Base-by-base conservation (phyloP, 2,329 filamentous ascomycete species). In the Talaromyces islandicus region DNA sequence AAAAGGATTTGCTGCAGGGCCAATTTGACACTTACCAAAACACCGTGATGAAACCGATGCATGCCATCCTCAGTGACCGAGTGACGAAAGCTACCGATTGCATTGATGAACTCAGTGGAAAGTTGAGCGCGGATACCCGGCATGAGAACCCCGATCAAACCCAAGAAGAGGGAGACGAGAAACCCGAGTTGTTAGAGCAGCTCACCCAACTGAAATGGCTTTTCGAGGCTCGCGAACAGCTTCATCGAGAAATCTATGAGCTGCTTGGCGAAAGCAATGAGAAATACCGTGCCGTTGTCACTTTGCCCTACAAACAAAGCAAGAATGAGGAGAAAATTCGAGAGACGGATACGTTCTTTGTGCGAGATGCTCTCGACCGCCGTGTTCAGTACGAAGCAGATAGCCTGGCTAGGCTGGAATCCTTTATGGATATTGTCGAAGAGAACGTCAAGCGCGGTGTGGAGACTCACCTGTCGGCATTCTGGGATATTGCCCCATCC, bases 141-240 rank as follows among this genome's bases (percentile, higher is more conserved):
- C 80, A 82, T 51, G 79, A 83, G 4, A 85, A 86, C 64, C 89
- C 92, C 0, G 93, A 96, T 68, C 86, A 91, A 73, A 89, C 92
- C 0, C 92, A 97, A 72, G 92, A 96, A 73, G 93, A 97, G 76
- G 93, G 94, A 19, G 93, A 97, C 67, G 93, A 97, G 72, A 88
- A 92, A 71, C 94, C 94, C 0, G 94, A 99, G 74, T 82, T 97
- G 0, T 80, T 97, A 2, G 94, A 99, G 74, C 96, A 96, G 75
- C 81, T 99, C 12, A 97, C 93, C 0, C 84, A 97, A 54, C 81
- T 97, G 14, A 99, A 97, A 70, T 97, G 94, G 92, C 86, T 97
- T 9, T 97, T 97, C 67, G 94, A 99, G 72, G 89, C 90, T 0
- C 87, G 92, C n/a, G 94, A 99, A 75, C 83, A 85, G 53, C 81